These are phyloP conservation scores for Mycena belliarum DNA, from an alignment of 768 basidiomycete species.

Conservation along the genomic window DNA sequence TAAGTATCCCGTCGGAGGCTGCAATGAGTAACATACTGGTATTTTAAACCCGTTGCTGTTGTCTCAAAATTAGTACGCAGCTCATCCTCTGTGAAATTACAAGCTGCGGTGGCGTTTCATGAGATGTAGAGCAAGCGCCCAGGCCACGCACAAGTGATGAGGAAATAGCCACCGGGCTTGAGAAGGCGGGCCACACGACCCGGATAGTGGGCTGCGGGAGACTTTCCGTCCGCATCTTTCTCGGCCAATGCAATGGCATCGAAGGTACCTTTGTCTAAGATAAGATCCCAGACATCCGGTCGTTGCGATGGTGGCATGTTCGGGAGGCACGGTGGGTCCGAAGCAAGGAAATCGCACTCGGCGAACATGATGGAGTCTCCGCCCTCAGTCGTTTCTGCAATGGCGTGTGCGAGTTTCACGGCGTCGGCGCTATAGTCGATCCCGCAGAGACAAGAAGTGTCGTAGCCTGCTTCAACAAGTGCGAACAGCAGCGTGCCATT, in stretches of 20 bases:
- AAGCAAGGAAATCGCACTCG: conserved; percentile 64
- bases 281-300: conserved; percentile 61
- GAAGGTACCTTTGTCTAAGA: conserved; percentile 88
- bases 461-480: conserved; percentile 67
- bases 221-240: conserved; percentile 52
- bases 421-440: conserved; percentile 81
- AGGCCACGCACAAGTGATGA: conserved; percentile 71
- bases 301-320: conserved; percentile 21
- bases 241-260: conserved; percentile 79
- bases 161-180: conserved; percentile 66
- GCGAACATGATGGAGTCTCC: conserved; percentile 52
- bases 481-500: conserved; percentile 79
- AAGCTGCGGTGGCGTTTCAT: conserved; percentile 47
- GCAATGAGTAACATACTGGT: conserved; percentile 55
- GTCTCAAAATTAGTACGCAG: conserved; percentile 54
- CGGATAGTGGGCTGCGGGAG: conserved; percentile 64
- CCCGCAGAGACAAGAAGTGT: conserved; percentile 51
- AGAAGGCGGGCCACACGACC: conserved; percentile 54
- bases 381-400: conserved; percentile 46
- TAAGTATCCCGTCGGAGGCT: not conserved
- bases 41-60: conserved; percentile 50
- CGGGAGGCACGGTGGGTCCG: conserved; percentile 43
- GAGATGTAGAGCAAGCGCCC: not conserved
- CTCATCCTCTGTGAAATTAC: conserved; percentile 85
- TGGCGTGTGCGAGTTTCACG: conserved; percentile 58